Percentiles rank a stretch among this genome's conserved stretches.
phyloP scores from a whole-genome alignment of 2,329 filamentous ascomycete genomes.

The Xylariaceae sp. region DNA sequence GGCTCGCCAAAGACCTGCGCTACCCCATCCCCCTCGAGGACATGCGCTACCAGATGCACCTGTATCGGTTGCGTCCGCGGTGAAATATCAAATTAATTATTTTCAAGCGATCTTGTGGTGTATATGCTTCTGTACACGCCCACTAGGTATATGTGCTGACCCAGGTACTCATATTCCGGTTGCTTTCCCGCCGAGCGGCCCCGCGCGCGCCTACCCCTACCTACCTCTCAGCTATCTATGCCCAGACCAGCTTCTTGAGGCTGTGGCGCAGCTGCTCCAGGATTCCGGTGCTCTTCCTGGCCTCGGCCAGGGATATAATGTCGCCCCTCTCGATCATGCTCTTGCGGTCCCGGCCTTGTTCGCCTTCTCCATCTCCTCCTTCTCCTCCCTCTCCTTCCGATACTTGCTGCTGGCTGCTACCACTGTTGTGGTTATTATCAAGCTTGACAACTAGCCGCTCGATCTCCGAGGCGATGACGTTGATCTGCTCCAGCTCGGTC shows the following conservation, averaged over 20 bases:
- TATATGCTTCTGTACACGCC: too few relatives aligned
- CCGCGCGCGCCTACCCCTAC: too few relatives aligned
- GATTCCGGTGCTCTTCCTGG: constrained; percentile 77
- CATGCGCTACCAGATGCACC: constrained; percentile 89
- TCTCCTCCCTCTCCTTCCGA: constrained; percentile 12
- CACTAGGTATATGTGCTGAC: too few relatives aligned
- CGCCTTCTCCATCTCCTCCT: too few relatives aligned
- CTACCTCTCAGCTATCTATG: constrained; percentile 13
- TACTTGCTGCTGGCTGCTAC: constrained; percentile 30
- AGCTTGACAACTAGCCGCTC: constrained; percentile 55
- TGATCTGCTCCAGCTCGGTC: constrained; percentile 49
- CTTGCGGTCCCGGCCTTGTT: constrained; percentile 18
- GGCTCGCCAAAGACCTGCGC: constrained; percentile 55
- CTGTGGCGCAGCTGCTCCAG: constrained; percentile 83
- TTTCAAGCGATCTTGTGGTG: too few relatives aligned
- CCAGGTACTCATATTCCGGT: too few relatives aligned
- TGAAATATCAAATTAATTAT: too few relatives aligned
- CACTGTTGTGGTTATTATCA: too few relatives aligned
- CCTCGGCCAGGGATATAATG: constrained; percentile 78
- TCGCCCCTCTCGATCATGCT: constrained; percentile 51
- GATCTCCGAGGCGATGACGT: constrained; percentile 67
- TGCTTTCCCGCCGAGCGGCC: too few relatives aligned
- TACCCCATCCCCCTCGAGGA: constrained; percentile 88
- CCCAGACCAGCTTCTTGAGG: constrained; percentile 92
- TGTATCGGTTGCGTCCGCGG: constrained; percentile 48